Conservation (phyloP, 2,329 filamentous ascomycete species). For the Penicillium sp. region DNA sequence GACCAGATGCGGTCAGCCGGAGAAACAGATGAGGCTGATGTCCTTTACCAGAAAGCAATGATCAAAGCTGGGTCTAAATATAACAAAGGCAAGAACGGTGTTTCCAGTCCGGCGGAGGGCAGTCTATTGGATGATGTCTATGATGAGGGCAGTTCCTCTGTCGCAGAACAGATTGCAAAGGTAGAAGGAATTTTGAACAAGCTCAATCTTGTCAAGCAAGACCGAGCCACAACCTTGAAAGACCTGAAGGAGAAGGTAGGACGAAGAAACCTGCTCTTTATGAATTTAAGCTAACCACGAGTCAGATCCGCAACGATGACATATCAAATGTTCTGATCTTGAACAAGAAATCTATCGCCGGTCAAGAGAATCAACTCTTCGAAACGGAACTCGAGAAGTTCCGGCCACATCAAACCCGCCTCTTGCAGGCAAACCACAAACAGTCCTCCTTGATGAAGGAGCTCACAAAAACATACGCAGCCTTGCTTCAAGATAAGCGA, state of each 20-base stretch:
- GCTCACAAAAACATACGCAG: conserved; percentile 81
- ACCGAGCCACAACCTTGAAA: conserved; percentile 88
- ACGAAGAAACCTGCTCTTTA: neutral
- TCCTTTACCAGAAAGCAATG: conserved; percentile 84
- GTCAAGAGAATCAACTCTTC: conserved; percentile 89
- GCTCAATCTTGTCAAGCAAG: conserved; percentile 86
- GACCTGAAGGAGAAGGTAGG: conserved; percentile 95
- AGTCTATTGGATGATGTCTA: conserved; percentile 93
- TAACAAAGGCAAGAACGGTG: conserved; percentile 61
- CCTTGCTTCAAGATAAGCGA: conserved; percentile 87
- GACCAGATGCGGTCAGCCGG: conserved; percentile 93
- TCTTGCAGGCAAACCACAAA: conserved; percentile 93
- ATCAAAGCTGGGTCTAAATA: conserved; percentile 68
- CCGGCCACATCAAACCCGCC: conserved; percentile 83
- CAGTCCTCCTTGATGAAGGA: conserved; percentile 95
- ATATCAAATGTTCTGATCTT: conserved; percentile 96
- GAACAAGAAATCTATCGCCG: conserved; percentile 95
- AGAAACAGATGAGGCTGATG: conserved; percentile 81
- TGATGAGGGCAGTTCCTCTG: conserved; percentile 74
- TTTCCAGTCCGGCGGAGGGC: conserved; percentile 66
- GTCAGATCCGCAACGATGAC: conserved; percentile 88
- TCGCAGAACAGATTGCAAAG: conserved; percentile 82
- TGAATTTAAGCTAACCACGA: conserved; percentile 3
- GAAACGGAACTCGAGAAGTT: conserved; percentile 98
- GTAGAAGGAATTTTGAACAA: conserved; percentile 92